Evolutionary conservation across 768 basidiomycete species (phyloP).

Genomic region (Infundibulicybe gibba): DNA sequence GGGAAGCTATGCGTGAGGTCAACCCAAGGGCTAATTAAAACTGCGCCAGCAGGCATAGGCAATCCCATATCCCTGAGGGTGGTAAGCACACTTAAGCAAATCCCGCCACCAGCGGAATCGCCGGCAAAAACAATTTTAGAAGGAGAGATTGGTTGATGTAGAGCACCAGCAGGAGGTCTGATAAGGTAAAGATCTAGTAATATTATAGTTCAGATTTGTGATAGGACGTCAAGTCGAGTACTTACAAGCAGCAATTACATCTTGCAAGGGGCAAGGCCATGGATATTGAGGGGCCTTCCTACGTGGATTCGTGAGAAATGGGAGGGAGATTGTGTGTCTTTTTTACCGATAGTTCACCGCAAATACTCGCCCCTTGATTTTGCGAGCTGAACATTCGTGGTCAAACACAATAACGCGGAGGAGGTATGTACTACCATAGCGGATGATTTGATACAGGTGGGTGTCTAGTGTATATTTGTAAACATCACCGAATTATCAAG

Average conservation of each 20-base stretch:
- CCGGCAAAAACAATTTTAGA: slow-evolving; percentile 75
- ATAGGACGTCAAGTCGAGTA: background rate
- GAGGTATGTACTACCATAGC: slow-evolving; percentile 34
- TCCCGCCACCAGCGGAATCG: slow-evolving; percentile 74
- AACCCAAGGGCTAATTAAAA: slow-evolving; percentile 80
- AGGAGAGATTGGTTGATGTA: slow-evolving; percentile 61
- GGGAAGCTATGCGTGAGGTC: slow-evolving; percentile 87
- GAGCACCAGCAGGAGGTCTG: slow-evolving; percentile 57
- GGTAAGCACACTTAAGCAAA: slow-evolving; percentile 58
- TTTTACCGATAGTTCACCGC: slow-evolving; percentile 46
- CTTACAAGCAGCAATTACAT: slow-evolving; percentile 71
- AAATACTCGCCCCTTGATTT: slow-evolving; percentile 68
- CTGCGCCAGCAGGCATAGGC: slow-evolving; percentile 70
- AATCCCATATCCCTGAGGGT: slow-evolving; percentile 67
- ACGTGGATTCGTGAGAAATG: slow-evolving; percentile 7
- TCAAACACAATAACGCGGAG: too few species aligned
- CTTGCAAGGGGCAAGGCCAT: slow-evolving; percentile 76
- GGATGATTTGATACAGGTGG: slow-evolving; percentile 56
- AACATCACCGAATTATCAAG: background rate
- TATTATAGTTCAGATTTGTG: background rate
- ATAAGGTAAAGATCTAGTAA: slow-evolving; percentile 68
- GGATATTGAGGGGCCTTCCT: slow-evolving; percentile 85
- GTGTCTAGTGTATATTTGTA: slow-evolving; percentile 35
- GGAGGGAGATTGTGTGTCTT: background rate
- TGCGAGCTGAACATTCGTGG: slow-evolving; percentile 43